Percentiles rank a stretch among this genome's conserved stretches.
phyloP scores from a whole-genome alignment of 495 filamentous ascomycete species.

The Trichocladium uniseriatum region DNA sequence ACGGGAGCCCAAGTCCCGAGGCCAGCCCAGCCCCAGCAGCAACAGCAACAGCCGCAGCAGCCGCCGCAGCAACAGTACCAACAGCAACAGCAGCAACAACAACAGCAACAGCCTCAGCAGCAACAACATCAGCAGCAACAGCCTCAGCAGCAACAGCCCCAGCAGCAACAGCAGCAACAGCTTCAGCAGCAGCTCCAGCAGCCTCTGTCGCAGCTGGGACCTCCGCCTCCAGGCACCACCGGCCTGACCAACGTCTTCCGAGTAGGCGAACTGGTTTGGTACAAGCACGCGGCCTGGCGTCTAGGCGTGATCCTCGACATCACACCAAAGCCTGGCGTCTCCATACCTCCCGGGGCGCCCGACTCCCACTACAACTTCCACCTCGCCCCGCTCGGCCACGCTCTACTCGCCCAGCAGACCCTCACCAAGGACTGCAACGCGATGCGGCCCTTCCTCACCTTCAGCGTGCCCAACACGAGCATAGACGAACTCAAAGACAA shows the following conservation, averaged over 20 bases:
- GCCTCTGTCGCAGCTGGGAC: constrained; percentile 5
- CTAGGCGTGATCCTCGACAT: constrained; percentile 30
- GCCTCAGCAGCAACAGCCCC: constrained; percentile 6
- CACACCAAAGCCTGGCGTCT: background rate
- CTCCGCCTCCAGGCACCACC: constrained; percentile 16
- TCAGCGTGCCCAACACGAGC: constrained; percentile 29
- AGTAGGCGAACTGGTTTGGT: constrained; percentile 38
- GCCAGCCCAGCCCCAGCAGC: background rate
- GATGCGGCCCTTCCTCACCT: constrained; percentile 41
- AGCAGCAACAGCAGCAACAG: constrained; percentile 2
- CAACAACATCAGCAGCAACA: constrained; percentile 5
- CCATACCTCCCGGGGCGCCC: background rate
- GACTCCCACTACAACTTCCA: constrained; percentile 17
- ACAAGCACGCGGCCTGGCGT: constrained; percentile 29
- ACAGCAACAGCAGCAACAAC: constrained; percentile 5
- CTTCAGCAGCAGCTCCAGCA: constrained; percentile 4
- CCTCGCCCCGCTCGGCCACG: constrained; percentile 24
- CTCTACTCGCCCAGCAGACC: constrained; percentile 10
- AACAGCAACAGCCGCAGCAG: constrained; percentile 2
- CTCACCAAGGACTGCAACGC: constrained; percentile 24
- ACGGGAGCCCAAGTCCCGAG: background rate
- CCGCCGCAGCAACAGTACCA: constrained; percentile 7
- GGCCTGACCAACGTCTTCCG: constrained; percentile 28
- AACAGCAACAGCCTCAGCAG: constrained; percentile 1
- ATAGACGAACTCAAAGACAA: constrained; percentile 18